Evolutionary conservation across 805 yeast species (phyloP), one percentile per base, ranked within the genome.

Genomic region (Candida odintsovae): DNA sequence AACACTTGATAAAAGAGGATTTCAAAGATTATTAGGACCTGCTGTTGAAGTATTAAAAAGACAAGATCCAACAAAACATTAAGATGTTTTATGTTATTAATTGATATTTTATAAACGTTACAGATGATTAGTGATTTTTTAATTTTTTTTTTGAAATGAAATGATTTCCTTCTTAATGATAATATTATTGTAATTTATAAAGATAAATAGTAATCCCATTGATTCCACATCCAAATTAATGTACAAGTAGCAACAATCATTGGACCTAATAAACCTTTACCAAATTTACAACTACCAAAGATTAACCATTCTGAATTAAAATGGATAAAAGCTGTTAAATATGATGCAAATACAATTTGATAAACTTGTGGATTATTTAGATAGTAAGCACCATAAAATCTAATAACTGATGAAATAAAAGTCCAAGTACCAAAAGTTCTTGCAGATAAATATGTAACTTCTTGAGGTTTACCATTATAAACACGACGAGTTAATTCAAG

Each of bases 341-440:
- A 94, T 10, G 95, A 83, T 65, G 85, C 83, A 56, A 87, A 77
- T 18, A 90, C 84, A 54, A 94, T 71, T 56, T 86, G 81, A 66
- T 80, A 94, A 44, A 90, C 79, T 53, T 82, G 85, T 21, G 80
- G 79, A 55, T 82, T 81, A 45, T 72, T 71, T 48, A 86, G 70
- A 61, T 86, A 71, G 67, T 84, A 86, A 13, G 98, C 95, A 46
- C 95, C 96, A 64, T 86, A 89, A 53, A 83, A 75, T 62, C 99
- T 80, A 41, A 94, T 83, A 26, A 92, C 72, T 2, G 96, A 78
- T 3, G 96, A 82, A 56, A 90, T 75, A 36, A 90, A 71, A 0
- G 99, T 94, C 99, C 99, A 94, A 0, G 99, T 94, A 29, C 99
- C 99, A 65, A 94, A 94, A 0, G 99, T 92, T 58, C 99, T 78